Conservation (phyloP, 2,329 filamentous ascomycete genomes). For the Hawksworthiomyces lignivorus region DNA sequence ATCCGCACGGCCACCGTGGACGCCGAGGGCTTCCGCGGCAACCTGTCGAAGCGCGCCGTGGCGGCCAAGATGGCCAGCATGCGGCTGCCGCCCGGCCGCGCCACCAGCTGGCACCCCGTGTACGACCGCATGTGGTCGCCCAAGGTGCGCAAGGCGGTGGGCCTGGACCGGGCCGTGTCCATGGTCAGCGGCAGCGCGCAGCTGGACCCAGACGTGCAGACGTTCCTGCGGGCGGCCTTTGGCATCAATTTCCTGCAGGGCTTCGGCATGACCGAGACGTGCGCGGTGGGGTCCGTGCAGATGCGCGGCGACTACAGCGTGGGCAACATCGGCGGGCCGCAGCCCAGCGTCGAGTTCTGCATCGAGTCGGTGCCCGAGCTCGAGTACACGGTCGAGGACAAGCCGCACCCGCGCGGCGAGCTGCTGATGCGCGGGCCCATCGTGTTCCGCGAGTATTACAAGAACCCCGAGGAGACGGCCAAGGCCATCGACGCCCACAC, state of each 20-base stretch:
- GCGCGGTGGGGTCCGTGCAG: slow-evolving; percentile 69
- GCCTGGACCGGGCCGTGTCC: slow-evolving; percentile 61
- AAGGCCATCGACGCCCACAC: slow-evolving; percentile 70
- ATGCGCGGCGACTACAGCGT: slow-evolving; percentile 59
- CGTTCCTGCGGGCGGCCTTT: slow-evolving; percentile 80
- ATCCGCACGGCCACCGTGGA: slow-evolving; percentile 75
- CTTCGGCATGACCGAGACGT: slow-evolving; percentile 91
- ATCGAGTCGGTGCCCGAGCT: slow-evolving; percentile 85
- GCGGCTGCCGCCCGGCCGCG: slow-evolving; percentile 61
- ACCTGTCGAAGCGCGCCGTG: slow-evolving; percentile 72
- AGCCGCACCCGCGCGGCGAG: slow-evolving; percentile 84
- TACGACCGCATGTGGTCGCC: slow-evolving; percentile 86
- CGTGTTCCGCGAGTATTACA: slow-evolving; percentile 81
- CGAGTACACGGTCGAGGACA: slow-evolving; percentile 83
- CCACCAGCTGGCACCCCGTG: slow-evolving; percentile 69
- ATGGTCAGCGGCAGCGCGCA: slow-evolving; percentile 89
- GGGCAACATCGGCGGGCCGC: slow-evolving; percentile 74
- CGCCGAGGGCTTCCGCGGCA: slow-evolving; percentile 69
- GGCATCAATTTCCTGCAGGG: slow-evolving; percentile 75
- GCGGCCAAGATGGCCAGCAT: slow-evolving; percentile 72
- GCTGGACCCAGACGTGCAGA: slow-evolving; percentile 78
- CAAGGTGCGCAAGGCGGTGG: slow-evolving; percentile 77
- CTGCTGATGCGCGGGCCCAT: slow-evolving; percentile 73
- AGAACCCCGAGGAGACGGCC: slow-evolving; percentile 78
- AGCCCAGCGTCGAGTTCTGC: slow-evolving; percentile 64